phyloP scores from a whole-genome alignment of 192 early-diverging fungal species.

The Haplosporangium gracile region DNA sequence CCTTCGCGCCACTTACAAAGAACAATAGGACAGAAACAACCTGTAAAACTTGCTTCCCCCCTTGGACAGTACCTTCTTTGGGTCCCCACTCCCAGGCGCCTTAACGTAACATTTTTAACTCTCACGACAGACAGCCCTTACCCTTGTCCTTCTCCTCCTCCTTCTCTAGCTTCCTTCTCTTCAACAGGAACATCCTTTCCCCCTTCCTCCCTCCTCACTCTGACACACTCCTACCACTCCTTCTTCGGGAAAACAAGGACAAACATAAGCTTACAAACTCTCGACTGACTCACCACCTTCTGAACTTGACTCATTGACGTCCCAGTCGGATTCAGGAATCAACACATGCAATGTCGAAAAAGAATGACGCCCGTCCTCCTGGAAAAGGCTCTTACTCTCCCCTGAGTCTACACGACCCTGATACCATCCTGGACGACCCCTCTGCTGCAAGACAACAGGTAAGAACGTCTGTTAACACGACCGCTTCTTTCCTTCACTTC shows the following conservation, averaged over 20 bases:
- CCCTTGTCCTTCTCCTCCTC: neutral
- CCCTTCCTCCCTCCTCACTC: neutral
- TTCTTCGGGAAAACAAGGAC: slow-evolving; percentile 1
- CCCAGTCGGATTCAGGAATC: neutral
- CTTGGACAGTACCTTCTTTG: neutral
- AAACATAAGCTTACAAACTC: neutral
- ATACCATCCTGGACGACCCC: neutral
- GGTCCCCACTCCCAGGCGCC: neutral
- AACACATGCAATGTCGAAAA: neutral
- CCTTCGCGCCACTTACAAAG: neutral
- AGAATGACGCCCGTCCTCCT: neutral
- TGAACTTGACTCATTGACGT: neutral
- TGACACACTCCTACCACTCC: neutral
- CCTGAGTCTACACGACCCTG: slow-evolving; percentile 3
- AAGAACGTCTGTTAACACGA: neutral
- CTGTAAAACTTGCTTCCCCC: neutral
- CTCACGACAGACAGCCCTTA: slow-evolving; percentile 12
- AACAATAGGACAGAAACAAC: neutral
- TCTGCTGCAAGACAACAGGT: neutral
- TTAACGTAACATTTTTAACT: neutral
- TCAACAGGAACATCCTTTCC: neutral
- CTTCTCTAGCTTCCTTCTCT: neutral
- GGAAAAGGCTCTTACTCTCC: neutral
- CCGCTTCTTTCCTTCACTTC: neutral
- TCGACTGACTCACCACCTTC: neutral